These are phyloP conservation scores for Aspergillus funiculosus DNA, from an alignment of 495 filamentous ascomycete species.

Conservation along the genomic window DNA sequence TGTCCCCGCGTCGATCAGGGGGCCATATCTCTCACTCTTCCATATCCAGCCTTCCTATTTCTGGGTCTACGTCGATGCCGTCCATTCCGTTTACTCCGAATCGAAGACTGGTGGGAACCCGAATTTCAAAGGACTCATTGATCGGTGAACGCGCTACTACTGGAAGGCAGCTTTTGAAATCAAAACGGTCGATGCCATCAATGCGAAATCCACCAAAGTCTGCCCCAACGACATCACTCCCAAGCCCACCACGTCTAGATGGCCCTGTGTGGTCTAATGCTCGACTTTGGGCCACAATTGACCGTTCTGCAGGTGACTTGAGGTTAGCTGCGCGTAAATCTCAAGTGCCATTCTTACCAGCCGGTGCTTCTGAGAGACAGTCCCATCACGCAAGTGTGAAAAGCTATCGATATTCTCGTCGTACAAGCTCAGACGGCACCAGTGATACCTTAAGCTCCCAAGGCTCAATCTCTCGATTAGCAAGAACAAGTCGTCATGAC, in stretches of 20 bases:
- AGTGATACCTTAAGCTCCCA: constrained; percentile 44
- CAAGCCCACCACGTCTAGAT: constrained; percentile 38
- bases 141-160: constrained; percentile 60
- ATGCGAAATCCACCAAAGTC: constrained; percentile 52
- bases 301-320: constrained; percentile 51
- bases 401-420: constrained; percentile 60
- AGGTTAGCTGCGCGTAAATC: constrained; percentile 52
- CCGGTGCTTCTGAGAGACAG: constrained; percentile 63
- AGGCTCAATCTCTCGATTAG: constrained; percentile 45
- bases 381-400: constrained; percentile 77
- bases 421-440: constrained; percentile 65
- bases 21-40: constrained; percentile 63
- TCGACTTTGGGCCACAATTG: constrained; percentile 69
- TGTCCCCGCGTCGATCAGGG: constrained; percentile 58
- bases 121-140: constrained; percentile 48
- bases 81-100: constrained; percentile 49
- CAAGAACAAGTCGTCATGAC: constrained; percentile 42
- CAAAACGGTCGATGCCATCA: constrained; percentile 83
- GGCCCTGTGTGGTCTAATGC: constrained; percentile 34
- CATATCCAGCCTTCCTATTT: constrained; percentile 55
- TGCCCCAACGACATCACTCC: constrained; percentile 31
- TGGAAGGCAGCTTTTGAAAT: constrained; percentile 65
- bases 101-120: constrained; percentile 53
- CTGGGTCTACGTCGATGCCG: constrained; percentile 45
- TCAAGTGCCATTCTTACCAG: constrained; percentile 73